A percentile compares a stretch with the other conserved stretches of the same genome.
These are phyloP conservation scores for Senna siamea DNA, from an alignment of 306 rosid genomes.

Conservation along the genomic window DNA sequence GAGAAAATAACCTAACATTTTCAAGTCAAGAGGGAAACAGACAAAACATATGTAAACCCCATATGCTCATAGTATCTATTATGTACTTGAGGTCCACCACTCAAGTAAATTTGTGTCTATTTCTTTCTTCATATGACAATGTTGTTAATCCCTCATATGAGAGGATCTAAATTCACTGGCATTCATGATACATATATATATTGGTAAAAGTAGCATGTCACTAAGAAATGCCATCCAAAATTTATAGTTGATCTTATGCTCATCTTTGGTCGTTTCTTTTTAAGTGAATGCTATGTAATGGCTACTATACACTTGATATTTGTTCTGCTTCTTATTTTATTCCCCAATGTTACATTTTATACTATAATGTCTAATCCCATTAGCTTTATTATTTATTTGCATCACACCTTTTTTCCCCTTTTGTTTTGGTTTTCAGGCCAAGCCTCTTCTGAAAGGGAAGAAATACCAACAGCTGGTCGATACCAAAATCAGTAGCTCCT, in stretches of 20 bases:
- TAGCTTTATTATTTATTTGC: not conserved
- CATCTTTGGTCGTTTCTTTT: not conserved
- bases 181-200: not conserved
- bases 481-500: conserved; percentile 28
- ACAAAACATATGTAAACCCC: no score
- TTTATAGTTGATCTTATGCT: not conserved
- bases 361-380: not conserved
- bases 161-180: no score
- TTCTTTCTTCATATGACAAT: no score
- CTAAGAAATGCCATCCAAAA: not conserved
- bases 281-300: not conserved
- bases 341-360: not conserved
- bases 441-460: conserved; percentile 19
- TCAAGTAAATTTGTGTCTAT: no score
- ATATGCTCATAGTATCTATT: no score
- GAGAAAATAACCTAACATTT: no score
- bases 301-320: no score
- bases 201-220: not conserved
- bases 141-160: no score
- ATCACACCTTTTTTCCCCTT: not conserved
- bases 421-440: conserved; percentile 6
- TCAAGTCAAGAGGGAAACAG: no score
- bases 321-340: not conserved
- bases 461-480: conserved; percentile 12
- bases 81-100: no score